Base-by-base conservation (phyloP, 1,284 basidiomycete genomes). In the Leccinum griseonigrum region DNA sequence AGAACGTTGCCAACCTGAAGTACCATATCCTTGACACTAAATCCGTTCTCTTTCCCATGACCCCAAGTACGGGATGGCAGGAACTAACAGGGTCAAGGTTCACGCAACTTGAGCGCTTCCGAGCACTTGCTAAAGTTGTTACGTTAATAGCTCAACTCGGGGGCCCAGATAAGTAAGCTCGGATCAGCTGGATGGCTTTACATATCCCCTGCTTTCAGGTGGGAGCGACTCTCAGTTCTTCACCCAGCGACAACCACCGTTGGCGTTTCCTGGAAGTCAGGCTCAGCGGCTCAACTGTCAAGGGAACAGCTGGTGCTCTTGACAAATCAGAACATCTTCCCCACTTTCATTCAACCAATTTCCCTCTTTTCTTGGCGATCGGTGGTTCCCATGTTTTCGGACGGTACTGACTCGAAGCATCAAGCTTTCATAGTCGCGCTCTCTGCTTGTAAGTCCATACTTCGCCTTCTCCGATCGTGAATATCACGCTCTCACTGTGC, bases 401-500 rank as follows among this genome's bases (percentile, higher is more conserved):
- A 13, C 53, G 22, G 32, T 26, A 14, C 18, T 5, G 32, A 54
- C 32, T 48, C 46, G 6, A 48, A 48, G 11, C 22, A 26, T 10
- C 54, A 34, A n/a, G 64, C 65, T 28, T 34, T 43, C 43, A 66
- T 46, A 22, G 64, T 67, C 3, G 55, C 48, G 2, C 29, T 57
- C n/a, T 57, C 56, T 51, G 56, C 56, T 51, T 57, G 56, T 57
- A 51, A 50, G 56, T 57, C 11, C 56, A n/a, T 32, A 54, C 26
- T 10, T 50, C 13, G 14, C 8, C 31, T 11, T 6, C 43, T 32
- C n/a, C 13, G 29, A 34, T 32, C 32, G 32, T 26, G 16, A 16
- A 26, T 32, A 57, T 22, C 32, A 22, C 13, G 5, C 22, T 14
- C 22, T 57, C 22, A 36, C 48, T 9, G 29, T 9, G 7, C 3